These are phyloP conservation scores for Vitis rotundifolia DNA, from an alignment of 164 flowering plant species.

Conservation along the genomic window DNA sequence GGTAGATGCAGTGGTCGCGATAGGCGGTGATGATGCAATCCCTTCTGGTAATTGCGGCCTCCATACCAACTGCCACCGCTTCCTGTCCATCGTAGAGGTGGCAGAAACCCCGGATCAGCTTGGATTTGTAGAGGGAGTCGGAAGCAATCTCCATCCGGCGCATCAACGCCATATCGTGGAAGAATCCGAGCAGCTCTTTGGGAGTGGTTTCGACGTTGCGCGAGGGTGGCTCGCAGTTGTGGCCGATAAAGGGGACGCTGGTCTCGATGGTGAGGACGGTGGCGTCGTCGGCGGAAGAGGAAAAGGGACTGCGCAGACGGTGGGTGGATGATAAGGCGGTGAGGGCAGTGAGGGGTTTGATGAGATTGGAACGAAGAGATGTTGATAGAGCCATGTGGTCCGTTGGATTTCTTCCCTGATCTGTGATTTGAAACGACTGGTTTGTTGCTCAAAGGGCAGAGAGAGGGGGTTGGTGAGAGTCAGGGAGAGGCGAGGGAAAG, in stretches of 20 bases:
- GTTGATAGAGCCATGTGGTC: slow-evolving; percentile 41
- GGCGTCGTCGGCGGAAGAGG: slow-evolving; percentile 25
- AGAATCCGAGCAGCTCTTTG: slow-evolving; percentile 69
- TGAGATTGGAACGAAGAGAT: slow-evolving; percentile 28
- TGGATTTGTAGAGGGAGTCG: slow-evolving; percentile 93
- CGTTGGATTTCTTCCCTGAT: too few relatives aligned
- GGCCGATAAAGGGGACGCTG: slow-evolving; percentile 72
- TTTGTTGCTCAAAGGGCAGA: too few relatives aligned
- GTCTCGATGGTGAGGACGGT: slow-evolving; percentile 65
- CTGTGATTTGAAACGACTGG: too few relatives aligned
- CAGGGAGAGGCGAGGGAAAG: too few relatives aligned
- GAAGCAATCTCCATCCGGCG: slow-evolving; percentile 97
- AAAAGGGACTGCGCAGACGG: slow-evolving; percentile 31
- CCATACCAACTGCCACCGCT: slow-evolving; percentile 94
- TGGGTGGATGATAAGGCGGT: slow-evolving; percentile 16
- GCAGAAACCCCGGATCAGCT: slow-evolving; percentile 93
- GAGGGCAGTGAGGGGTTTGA: slow-evolving; percentile 24
- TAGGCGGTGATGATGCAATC: slow-evolving; percentile 92
- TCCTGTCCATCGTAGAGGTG: slow-evolving; percentile 98
- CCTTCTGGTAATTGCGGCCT: slow-evolving; percentile 81
- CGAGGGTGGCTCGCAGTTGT: slow-evolving; percentile 80
- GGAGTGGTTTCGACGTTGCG: slow-evolving; percentile 71
- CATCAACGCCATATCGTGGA: slow-evolving; percentile 79
- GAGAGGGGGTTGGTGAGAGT: too few relatives aligned
- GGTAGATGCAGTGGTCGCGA: slow-evolving; percentile 81